A percentile compares a stretch with the other conserved stretches of the same genome.
Conservation (phyloP, 768 basidiomycete genomes). For the Cubamyces lactineus region DNA sequence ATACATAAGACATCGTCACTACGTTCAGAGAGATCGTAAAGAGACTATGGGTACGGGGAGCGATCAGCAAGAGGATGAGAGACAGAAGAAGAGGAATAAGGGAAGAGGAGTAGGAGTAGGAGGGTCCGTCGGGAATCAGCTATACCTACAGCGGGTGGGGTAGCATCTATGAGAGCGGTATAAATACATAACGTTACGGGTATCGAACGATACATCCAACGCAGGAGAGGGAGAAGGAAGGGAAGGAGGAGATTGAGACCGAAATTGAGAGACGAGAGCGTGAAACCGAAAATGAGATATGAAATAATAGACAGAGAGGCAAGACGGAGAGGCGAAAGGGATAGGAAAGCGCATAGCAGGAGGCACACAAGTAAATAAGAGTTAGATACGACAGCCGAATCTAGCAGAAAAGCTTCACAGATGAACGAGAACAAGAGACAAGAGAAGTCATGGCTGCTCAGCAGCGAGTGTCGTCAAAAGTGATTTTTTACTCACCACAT, state of each 20-base stretch:
- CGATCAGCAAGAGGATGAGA: not conserved
- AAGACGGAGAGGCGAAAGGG: not conserved
- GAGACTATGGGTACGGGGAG: not conserved
- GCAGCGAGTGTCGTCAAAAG: slow-evolving; percentile 12
- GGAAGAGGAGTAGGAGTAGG: not conserved
- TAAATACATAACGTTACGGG: slow-evolving; percentile 29
- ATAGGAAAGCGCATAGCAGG: slow-evolving; percentile 1
- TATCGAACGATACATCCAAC: slow-evolving; percentile 20
- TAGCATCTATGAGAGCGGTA: slow-evolving; percentile 19
- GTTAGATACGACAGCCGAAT: not conserved
- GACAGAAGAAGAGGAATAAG: not conserved
- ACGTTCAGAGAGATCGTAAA: not conserved
- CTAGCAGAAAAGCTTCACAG: not conserved
- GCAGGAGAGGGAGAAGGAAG: not conserved
- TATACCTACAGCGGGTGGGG: slow-evolving; percentile 7
- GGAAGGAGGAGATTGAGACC: not conserved
- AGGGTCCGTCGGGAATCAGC: not conserved
- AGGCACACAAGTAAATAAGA: slow-evolving; percentile 1
- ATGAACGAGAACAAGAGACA: not conserved
- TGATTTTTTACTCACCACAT: slow-evolving; percentile 5
- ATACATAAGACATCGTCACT: not conserved
- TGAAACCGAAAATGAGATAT: not conserved
- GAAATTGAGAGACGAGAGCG: not conserved
- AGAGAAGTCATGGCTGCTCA: slow-evolving; percentile 9
- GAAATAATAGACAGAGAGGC: not conserved